These are phyloP conservation scores for Lumnitzera littorea DNA, from an alignment of 345 rosid genomes.

Conservation along the genomic window DNA sequence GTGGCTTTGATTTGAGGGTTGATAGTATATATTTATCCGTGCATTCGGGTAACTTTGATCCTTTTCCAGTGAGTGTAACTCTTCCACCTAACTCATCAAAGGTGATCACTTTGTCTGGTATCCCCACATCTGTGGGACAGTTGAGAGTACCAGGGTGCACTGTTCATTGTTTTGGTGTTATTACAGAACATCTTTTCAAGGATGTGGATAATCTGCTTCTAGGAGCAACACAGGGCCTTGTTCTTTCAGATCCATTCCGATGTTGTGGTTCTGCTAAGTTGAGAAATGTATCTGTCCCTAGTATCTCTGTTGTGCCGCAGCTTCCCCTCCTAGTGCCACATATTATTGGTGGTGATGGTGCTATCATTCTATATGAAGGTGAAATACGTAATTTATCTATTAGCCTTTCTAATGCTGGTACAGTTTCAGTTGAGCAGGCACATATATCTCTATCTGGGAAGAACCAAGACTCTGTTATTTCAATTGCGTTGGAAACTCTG, in stretches of 20 bases:
- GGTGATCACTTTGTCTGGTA: conserved; percentile 89
- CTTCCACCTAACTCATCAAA: conserved; percentile 95
- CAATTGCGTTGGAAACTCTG: conserved; percentile 62
- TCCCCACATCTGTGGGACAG: conserved; percentile 77
- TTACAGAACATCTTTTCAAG: conserved; percentile 84
- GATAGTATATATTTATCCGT: conserved; percentile 91
- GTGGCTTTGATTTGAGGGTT: conserved; percentile 86
- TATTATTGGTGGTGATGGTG: conserved; percentile 89
- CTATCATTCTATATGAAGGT: conserved; percentile 87
- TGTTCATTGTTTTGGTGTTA: conserved; percentile 94
- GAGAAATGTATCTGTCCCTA: conserved; percentile 70
- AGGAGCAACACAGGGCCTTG: conserved; percentile 98
- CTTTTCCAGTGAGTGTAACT: conserved; percentile 84
- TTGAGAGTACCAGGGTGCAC: conserved; percentile 84
- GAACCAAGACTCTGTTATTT: conserved; percentile 89
- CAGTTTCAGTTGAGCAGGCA: conserved; percentile 83
- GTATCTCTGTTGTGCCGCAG: conserved; percentile 69
- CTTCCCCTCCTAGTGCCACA: conserved; percentile 79
- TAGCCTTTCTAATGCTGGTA: conserved; percentile 92
- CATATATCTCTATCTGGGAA: conserved; percentile 91
- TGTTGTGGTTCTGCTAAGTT: conserved; percentile 87
- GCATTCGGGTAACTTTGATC: conserved; percentile 85
- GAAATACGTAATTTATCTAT: conserved; percentile 80
- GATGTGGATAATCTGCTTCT: conserved; percentile 96
- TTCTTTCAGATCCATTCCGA: conserved; percentile 95